Conservation (phyloP, 345 rosid genomes). For the Angophora floribunda region DNA sequence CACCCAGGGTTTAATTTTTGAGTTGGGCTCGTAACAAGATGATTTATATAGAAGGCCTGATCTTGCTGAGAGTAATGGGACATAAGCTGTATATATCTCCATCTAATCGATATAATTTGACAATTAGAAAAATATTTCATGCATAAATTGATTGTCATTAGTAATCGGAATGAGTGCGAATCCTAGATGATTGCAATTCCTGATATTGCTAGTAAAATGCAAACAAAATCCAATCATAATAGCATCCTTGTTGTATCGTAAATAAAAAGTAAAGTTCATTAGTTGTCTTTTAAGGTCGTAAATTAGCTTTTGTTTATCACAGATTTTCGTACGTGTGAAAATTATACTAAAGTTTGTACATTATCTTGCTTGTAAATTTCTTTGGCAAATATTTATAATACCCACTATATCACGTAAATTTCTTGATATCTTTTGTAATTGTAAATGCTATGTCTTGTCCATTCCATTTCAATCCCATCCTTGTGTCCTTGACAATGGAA, state of each 20-base stretch:
- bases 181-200: neutral
- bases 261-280: neutral
- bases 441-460: too few species aligned
- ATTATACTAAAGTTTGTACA: neutral
- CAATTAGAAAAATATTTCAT: too few species aligned
- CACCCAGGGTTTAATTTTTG: too few species aligned
- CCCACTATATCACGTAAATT: too few species aligned
- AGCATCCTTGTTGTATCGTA: neutral
- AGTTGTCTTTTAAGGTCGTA: neutral
- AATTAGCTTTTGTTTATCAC: neutral
- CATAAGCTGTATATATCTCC: too few species aligned
- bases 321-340: rapidly evolving
- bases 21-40: too few species aligned
- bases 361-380: neutral
- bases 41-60: too few species aligned
- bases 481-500: too few species aligned
- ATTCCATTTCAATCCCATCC: neutral
- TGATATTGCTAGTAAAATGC: neutral
- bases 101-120: too few species aligned
- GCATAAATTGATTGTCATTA: neutral
- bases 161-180: rapidly evolving
- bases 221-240: neutral
- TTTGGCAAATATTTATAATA: neutral
- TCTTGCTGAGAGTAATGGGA: too few species aligned
- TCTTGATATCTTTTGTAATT: neutral